Conservation (phyloP, 1,139 yeast genomes). For the Kazachstania sp. region DNA sequence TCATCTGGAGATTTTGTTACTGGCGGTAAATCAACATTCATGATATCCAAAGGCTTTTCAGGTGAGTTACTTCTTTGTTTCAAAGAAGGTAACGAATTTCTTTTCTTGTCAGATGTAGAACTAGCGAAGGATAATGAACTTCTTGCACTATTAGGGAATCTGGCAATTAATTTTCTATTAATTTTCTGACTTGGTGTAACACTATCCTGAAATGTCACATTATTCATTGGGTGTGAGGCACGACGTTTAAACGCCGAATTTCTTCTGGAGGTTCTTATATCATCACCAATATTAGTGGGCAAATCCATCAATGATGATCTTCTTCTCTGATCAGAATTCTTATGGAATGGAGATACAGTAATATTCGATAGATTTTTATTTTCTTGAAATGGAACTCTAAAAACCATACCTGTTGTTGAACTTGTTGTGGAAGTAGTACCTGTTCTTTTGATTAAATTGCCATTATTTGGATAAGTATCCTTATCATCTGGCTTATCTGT, state of each 20-base stretch:
- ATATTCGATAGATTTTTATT: conserved; percentile 1
- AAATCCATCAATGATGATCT: conserved; percentile 10
- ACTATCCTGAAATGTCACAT: not conserved
- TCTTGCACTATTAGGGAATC: conserved; percentile 6
- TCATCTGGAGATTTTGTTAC: conserved; percentile 26
- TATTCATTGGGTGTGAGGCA: conserved; percentile 9
- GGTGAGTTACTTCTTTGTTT: conserved; percentile 10
- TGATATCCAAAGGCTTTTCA: conserved; percentile 18
- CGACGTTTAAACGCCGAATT: conserved; percentile 6
- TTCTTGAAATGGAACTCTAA: conserved; percentile 58
- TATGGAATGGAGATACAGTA: not conserved
- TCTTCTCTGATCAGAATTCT: conserved; percentile 5
- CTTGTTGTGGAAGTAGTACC: conserved; percentile 19
- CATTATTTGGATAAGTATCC: not conserved
- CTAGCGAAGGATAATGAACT: conserved; percentile 29
- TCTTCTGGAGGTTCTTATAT: not conserved
- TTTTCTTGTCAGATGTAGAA: conserved; percentile 24
- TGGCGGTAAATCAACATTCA: conserved; percentile 39
- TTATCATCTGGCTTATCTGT: not conserved
- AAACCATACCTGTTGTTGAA: conserved; percentile 32
- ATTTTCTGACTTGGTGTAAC: not conserved
- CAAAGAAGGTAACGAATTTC: conserved; percentile 11
- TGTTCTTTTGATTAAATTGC: conserved; percentile 2
- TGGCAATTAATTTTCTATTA: not conserved
- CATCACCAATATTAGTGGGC: not conserved